phyloP scores from a whole-genome alignment of 345 rosid species.

The Streptanthus diversifolius region DNA sequence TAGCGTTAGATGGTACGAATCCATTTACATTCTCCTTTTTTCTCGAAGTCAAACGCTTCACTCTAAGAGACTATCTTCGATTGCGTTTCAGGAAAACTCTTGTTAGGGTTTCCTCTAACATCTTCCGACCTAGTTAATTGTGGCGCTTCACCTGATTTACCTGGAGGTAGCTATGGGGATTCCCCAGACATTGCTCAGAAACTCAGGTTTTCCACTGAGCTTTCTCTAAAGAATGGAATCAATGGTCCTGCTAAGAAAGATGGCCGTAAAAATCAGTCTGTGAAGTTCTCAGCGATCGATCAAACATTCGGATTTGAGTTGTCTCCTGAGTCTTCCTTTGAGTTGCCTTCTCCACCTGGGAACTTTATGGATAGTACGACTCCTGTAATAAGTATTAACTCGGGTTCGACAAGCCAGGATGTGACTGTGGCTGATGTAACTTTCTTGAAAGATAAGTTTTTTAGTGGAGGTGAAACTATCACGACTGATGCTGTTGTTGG shows the following conservation, averaged over 20 bases:
- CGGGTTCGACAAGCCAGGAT: constrained; percentile 37
- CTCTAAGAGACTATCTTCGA: not conserved
- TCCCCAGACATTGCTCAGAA: constrained; percentile 45
- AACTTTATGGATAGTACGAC: constrained; percentile 1
- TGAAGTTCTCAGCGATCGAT: constrained; percentile 61
- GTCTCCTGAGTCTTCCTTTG: constrained; percentile 83
- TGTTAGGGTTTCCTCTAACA: constrained; percentile 57
- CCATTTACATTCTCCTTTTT: not conserved
- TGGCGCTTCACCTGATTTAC: constrained; percentile 68
- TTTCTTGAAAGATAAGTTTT: constrained; percentile 42
- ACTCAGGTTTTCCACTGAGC: constrained; percentile 46
- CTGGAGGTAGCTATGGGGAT: constrained; percentile 33
- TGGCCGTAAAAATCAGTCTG: constrained; percentile 41
- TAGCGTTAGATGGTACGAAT: constrained; percentile 22
- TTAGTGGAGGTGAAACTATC: constrained; percentile 44
- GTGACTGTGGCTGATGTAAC: constrained; percentile 33
- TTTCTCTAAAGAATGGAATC: constrained; percentile 79
- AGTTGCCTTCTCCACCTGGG: constrained; percentile 50
- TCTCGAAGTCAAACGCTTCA: not conserved
- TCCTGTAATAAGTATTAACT: constrained; percentile 42
- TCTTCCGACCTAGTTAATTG: constrained; percentile 79
- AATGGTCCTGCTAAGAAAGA: constrained; percentile 33
- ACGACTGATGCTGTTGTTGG: constrained; percentile 37
- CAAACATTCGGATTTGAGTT: constrained; percentile 52
- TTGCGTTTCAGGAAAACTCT: constrained; percentile 48